Base-by-base conservation (phyloP, 805 yeast species). In the Kuraishia ogatae region DNA sequence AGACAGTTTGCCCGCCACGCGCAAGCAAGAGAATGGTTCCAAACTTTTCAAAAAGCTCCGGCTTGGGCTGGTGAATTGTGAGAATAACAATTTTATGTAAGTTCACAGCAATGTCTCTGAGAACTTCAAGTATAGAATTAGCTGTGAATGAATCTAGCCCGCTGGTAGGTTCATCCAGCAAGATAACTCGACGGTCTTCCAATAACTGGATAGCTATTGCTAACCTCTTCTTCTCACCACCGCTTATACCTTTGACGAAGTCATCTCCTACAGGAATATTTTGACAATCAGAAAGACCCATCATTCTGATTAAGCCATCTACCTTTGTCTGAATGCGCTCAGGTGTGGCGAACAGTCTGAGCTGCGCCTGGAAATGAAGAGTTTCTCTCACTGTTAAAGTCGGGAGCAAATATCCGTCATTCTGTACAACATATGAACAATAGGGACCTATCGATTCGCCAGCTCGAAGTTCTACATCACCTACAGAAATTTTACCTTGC, bases 91-190 rank as follows among this genome's bases (percentile, higher is more conserved):
- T 85, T 23, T 80, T 79, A 15, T 81, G 78, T 50, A 75, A 77
- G 29, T 67, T 64, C 1, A 58, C 63, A 6, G 87, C 81, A 48
- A 87, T 66, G 2, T 73, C 71, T 50, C 78, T 71, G 57, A 87
- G 71, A 39, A 87, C 77, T 20, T 71, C 66, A 43, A 87, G 65
- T 29, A 87, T 83, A 2, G 85, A 77, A 1, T 77, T 76, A 0
- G 92, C 83, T 0, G 91, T 85, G 53, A 84, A 78, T 29, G 89
- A 80, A 62, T 87, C 94, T 23, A 87, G 72, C 0, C 94, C 94
- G 6, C 92, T 85, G 1, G 93, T 87, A 1, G 94, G 93, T 62
- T 87, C 94, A 65, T 87, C 94, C 47, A 87, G 67, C 50, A 87
- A 74, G 35, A 87, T 64, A 26, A 87, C 73, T 53, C 82, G 80